Evolutionary conservation across 192 early-diverging fungal species (phyloP).

Genomic region (Allomyces arbusculus): DNA sequence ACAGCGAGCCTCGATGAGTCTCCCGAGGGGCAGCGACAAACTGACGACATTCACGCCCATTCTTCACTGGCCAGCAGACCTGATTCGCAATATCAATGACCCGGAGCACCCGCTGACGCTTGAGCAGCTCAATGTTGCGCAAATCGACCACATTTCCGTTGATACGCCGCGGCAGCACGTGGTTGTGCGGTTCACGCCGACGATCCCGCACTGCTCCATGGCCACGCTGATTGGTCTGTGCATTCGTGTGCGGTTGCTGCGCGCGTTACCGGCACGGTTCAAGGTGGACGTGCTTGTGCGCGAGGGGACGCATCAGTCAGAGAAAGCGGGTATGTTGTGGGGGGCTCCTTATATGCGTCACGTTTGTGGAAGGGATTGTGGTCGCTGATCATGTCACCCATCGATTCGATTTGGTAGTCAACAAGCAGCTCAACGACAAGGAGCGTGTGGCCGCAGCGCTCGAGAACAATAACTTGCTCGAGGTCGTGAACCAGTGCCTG

Average conservation of each 20-base stretch:
- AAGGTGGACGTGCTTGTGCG: constrained; percentile 83
- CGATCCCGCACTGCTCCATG: constrained; percentile 98
- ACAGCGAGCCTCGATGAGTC: neutral
- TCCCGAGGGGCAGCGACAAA: neutral
- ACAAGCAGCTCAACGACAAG: constrained; percentile 98
- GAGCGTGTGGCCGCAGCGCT: constrained; percentile 93
- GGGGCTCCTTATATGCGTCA: neutral
- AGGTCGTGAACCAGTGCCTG: constrained; percentile 85
- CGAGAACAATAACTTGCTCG: constrained; percentile 79
- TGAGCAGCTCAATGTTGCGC: constrained; percentile 90
- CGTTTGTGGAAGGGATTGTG: neutral
- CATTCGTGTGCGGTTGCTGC: constrained; percentile 77
- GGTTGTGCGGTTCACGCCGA: constrained; percentile 76
- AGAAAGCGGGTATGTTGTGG: constrained; percentile 31
- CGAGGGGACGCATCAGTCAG: constrained; percentile 88
- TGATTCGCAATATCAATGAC: constrained; percentile 90
- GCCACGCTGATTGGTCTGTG: constrained; percentile 93
- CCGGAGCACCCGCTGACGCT: constrained; percentile 95
- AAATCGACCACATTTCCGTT: constrained; percentile 62
- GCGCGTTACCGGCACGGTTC: constrained; percentile 71
- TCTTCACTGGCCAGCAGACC: constrained; percentile 16
- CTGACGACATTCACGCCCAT: neutral
- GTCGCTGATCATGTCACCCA: neutral
- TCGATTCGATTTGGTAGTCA: constrained; percentile 27
- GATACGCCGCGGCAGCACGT: constrained; percentile 47